A percentile compares a stretch with the other conserved stretches of the same genome.
Evolutionary conservation across 1,284 basidiomycete genomes (phyloP).

Genomic region (Schizophyllum amplum): DNA sequence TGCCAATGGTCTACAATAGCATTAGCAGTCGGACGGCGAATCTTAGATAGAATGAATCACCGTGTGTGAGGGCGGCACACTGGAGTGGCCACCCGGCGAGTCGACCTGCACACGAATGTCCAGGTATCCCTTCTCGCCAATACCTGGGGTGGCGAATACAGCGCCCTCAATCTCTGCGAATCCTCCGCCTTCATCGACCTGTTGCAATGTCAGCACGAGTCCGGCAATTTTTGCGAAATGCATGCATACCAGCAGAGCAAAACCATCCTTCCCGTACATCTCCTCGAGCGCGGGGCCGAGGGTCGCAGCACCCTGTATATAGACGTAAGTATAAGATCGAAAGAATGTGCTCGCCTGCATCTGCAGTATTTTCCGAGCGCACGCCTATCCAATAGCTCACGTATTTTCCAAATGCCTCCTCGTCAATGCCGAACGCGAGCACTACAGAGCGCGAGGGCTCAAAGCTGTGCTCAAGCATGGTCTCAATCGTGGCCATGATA

Average conservation of each 20-base stretch:
- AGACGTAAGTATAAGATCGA: no score
- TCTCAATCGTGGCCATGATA: conserved; percentile 34
- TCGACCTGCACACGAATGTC: conserved; percentile 35
- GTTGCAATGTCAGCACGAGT: background rate
- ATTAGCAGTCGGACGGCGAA: background rate
- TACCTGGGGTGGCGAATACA: conserved; percentile 33
- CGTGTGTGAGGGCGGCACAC: conserved; percentile 37
- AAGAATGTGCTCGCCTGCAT: background rate
- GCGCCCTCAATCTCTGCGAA: conserved; percentile 17
- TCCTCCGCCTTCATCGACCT: conserved; percentile 12
- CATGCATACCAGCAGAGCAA: conserved; percentile 40
- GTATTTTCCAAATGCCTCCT: conserved; percentile 40
- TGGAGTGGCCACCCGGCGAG: conserved; percentile 47
- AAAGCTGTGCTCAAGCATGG: conserved; percentile 34
- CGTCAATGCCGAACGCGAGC: conserved; percentile 52
- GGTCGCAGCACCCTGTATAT: conserved; percentile 33
- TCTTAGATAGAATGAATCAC: conserved; percentile 12
- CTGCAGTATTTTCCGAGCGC: background rate
- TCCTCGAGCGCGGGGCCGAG: conserved; percentile 31
- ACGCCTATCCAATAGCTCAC: conserved; percentile 15
- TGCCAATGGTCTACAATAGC: conserved; percentile 33
- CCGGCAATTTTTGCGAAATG: conserved; percentile 1
- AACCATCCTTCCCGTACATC: conserved; percentile 38
- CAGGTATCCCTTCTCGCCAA: conserved; percentile 50
- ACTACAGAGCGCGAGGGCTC: conserved; percentile 39